Evolutionary conservation across 768 basidiomycete genomes (phyloP), one percentile per base, ranked within the genome.

Genomic region (Tylopilus plumbeoviolaceoides): DNA sequence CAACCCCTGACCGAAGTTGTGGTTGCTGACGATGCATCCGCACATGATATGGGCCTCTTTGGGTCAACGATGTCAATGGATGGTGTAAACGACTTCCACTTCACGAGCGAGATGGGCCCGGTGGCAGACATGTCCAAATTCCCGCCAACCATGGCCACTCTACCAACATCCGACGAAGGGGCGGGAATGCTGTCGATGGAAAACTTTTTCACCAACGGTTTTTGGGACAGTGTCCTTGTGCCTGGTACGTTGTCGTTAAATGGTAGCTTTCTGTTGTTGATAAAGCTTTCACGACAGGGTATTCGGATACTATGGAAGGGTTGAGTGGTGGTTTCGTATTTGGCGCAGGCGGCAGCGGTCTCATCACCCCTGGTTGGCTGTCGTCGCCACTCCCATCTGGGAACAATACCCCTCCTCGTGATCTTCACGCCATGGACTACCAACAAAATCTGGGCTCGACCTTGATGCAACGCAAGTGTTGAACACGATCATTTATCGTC

Each of bases 221-320:
- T 93, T 68, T 93, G 91, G 91, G 91, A 92, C 68, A 91, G 79
- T 59, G 83, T 92, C 62, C 79, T 93, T 33, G 85, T 93, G 23
- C 91, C 91, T 56, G 91, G 89, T 89, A 63, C 51, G 84, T 76
- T 42, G 40, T 38, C 43, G 9, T 31, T 20, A 14, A 38, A 44
- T 1, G 2, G 44, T 35, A 39, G 40, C 43, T 17, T 51, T 35
- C 14, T 31, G 11, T 47, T 4, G 51, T 46, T 54, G 44, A 51
- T 42, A n/a, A 55, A 52, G 27, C 25, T 31, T 23, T 55, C 20
- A 49, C 20, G 39, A 40, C 55, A 91, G 90, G 91, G 4, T 92
- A 89, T 62, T 80, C 81, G 39, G 87, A 88, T 59, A 78, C 84
- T 18, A 78, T 91, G 75, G 91, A 92, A 67, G 89, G 88, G 6